Conservation (phyloP, 169 alveolate species). For the Perkinsus olseni region DNA sequence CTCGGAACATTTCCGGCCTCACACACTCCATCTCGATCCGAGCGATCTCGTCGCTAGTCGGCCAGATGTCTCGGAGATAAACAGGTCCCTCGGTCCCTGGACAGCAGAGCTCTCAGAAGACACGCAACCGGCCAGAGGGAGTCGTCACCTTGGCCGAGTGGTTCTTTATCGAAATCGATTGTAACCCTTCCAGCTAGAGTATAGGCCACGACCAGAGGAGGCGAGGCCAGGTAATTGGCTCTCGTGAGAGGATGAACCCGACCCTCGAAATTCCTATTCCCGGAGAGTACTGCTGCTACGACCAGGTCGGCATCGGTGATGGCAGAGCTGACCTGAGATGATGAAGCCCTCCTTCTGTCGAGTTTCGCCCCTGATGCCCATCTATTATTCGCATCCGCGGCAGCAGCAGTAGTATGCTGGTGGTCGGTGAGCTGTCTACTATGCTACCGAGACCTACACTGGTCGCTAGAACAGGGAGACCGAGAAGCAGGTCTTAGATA, state of each 20-base stretch:
- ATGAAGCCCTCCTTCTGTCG: too few species aligned
- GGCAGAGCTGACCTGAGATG: slow-evolving; percentile 38
- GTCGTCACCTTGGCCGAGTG: slow-evolving; percentile 54
- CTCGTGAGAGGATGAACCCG: slow-evolving; percentile 88
- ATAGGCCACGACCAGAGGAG: slow-evolving; percentile 90
- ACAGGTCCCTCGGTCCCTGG: slow-evolving; percentile 59
- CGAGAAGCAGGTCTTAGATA: too few species aligned
- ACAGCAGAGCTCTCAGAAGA: neutral
- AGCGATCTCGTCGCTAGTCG: slow-evolving; percentile 57
- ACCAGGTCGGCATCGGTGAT: slow-evolving; percentile 74
- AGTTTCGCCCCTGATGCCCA: too few species aligned
- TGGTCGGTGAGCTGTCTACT: too few species aligned
- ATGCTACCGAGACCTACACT: too few species aligned
- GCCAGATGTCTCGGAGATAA: slow-evolving; percentile 84
- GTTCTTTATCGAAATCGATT: slow-evolving; percentile 80
- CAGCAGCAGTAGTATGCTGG: too few species aligned
- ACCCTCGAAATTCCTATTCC: slow-evolving; percentile 94
- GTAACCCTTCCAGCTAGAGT: slow-evolving; percentile 89
- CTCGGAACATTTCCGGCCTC: neutral
- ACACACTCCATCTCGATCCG: neutral
- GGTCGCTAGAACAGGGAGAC: too few species aligned
- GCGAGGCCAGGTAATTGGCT: slow-evolving; percentile 92
- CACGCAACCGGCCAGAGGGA: slow-evolving; percentile 21
- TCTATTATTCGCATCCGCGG: too few species aligned
- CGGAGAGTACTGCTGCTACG: slow-evolving; percentile 86